Conservation (phyloP, 306 rosid genomes). For the Prinsepia uniflora region DNA sequence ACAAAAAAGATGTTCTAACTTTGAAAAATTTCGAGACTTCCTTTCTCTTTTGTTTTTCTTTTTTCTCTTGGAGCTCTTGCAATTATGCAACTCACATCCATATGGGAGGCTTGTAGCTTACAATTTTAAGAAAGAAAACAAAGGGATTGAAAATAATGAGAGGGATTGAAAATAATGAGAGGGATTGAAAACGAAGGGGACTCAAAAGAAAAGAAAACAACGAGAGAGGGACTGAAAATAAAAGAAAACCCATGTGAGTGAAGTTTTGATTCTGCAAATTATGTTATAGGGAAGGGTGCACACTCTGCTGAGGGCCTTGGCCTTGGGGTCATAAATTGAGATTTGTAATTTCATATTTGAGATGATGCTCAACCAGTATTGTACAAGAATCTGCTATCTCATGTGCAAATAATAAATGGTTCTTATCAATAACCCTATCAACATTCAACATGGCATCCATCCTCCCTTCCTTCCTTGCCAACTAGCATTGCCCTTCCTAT, state of each 20-base stretch:
- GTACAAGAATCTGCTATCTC: conserved; percentile 27
- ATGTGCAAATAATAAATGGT: conserved; percentile 31
- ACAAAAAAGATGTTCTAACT: not conserved
- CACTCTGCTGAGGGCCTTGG: not conserved
- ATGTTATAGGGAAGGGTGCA: not conserved
- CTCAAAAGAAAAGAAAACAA: not conserved
- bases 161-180: too few relatives aligned
- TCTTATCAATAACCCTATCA: conserved; percentile 19
- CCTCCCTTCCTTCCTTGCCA: not conserved
- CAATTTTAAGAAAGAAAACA: too few relatives aligned
- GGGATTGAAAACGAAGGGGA: too few relatives aligned
- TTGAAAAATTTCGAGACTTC: too few relatives aligned
- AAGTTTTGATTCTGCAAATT: too few relatives aligned
- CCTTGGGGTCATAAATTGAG: conserved; percentile 3
- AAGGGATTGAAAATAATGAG: too few relatives aligned
- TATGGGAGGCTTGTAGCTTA: too few relatives aligned
- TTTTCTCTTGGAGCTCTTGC: too few relatives aligned
- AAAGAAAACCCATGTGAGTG: not conserved
- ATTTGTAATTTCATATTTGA: not conserved
- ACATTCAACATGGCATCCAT: not conserved
- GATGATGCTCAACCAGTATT: not conserved
- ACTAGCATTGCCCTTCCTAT: not conserved
- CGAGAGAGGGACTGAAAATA: too few relatives aligned
- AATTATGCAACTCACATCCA: too few relatives aligned
- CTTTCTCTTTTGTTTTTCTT: too few relatives aligned